These are phyloP conservation scores for Bathelium albidoporum DNA, from an alignment of 495 filamentous ascomycete species.

Conservation along the genomic window DNA sequence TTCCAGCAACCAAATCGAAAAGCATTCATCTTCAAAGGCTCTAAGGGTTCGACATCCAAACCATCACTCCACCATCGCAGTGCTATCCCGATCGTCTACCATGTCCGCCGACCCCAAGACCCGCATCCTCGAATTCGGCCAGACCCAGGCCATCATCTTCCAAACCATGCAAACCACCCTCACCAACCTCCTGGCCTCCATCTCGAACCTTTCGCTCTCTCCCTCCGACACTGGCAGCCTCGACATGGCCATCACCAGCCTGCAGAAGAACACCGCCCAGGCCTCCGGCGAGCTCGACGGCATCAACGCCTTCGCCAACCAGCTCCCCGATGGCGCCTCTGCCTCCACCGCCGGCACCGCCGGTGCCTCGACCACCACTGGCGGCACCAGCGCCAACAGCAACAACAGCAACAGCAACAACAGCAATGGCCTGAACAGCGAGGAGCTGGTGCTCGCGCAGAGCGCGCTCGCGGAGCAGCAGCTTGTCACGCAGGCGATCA, in stretches of 20 bases:
- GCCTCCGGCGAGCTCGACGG: background rate
- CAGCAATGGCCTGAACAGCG: no score
- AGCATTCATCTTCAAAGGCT: background rate
- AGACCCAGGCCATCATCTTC: background rate
- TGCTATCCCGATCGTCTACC: no score
- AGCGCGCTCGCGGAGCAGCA: no score
- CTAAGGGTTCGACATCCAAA: background rate
- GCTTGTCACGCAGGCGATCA: no score
- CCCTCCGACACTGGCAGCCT: background rate
- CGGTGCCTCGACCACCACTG: no score
- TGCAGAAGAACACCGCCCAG: background rate
- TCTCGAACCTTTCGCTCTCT: background rate
- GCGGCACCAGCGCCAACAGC: no score
- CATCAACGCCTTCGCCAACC: background rate
- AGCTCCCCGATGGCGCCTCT: background rate
- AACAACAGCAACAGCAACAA: no score
- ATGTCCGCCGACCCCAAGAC: background rate
- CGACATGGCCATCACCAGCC: background rate
- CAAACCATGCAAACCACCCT: background rate
- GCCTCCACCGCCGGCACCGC: no score
- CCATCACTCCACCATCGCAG: background rate
- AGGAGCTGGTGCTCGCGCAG: no score
- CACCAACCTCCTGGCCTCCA: background rate
- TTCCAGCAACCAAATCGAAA: background rate
- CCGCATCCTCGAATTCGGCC: background rate